Percentiles rank a stretch among this genome's conserved stretches.
Conservation (phyloP, 2,329 filamentous ascomycete genomes). For the Sporothrix inflata region DNA sequence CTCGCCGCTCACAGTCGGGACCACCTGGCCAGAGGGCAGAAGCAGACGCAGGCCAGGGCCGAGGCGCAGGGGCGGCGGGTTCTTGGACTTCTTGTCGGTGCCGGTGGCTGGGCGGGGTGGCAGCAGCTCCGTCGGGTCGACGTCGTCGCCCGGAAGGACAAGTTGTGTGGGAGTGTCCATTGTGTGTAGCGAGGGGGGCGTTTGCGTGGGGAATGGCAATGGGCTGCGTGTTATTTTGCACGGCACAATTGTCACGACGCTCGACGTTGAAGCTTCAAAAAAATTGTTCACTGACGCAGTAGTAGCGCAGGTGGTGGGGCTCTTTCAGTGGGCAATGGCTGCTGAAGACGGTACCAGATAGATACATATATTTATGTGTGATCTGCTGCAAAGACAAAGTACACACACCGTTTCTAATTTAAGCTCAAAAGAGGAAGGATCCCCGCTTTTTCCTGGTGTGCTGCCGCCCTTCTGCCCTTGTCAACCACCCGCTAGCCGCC, state of each 20-base stretch:
- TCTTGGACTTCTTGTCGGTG: slow-evolving; percentile 69
- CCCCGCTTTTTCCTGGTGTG: slow-evolving; percentile 18
- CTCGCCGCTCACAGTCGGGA: slow-evolving; percentile 68
- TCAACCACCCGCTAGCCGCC: slow-evolving; percentile 24
- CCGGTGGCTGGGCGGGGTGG: slow-evolving; percentile 47
- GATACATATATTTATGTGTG: neutral
- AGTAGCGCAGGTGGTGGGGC: neutral
- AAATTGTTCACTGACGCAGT: slow-evolving; percentile 1
- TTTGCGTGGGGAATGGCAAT: neutral
- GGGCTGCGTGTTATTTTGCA: neutral
- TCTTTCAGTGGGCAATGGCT: slow-evolving; percentile 11
- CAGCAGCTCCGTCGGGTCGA: slow-evolving; percentile 51
- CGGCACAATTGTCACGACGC: neutral
- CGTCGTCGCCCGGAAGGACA: slow-evolving; percentile 79
- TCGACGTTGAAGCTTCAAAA: slow-evolving; percentile 21
- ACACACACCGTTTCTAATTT: slow-evolving; percentile 15
- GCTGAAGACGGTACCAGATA: neutral
- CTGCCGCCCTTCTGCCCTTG: slow-evolving; percentile 1
- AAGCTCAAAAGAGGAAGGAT: slow-evolving; percentile 22
- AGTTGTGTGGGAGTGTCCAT: slow-evolving; percentile 45
- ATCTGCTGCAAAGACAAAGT: neutral
- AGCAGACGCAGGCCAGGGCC: slow-evolving; percentile 84
- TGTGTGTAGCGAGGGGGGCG: neutral
- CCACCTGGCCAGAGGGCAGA: slow-evolving; percentile 73
- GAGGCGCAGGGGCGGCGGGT: slow-evolving; percentile 73